Evolutionary conservation across 108 stramenopile genomes (phyloP), one percentile per base, ranked within the genome.

Genomic region (Aureococcus anophagefferens): DNA sequence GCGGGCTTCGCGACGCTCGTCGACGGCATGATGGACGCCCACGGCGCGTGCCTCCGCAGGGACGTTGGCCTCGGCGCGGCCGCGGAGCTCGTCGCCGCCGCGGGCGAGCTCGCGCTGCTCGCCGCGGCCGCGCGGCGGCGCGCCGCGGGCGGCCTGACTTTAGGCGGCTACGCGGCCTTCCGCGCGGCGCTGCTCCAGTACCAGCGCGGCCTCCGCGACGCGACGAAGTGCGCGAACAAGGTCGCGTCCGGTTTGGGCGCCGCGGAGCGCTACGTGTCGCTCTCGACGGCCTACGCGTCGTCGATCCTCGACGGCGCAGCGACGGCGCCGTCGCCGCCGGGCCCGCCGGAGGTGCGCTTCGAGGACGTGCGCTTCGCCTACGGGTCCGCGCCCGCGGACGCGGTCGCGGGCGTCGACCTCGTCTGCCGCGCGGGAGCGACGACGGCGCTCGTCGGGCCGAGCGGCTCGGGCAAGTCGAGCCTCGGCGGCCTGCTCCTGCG

Each of bases 401-500:
- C 71, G 62, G 46, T 77, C 40, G n/a, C 67, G 31, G 35, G 67
- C 62, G 29, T 74, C 33, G 30, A 59, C 30, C 30, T 78, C 16
- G 35, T 65, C 16, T 70, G 77, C 33, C 33, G n/a, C 21, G 51
- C 73, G 9, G 77, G 80, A 0, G 66, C 45, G 59, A 65, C 46
- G 15, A 66, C 65, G 25, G 78, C 76, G 29, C 66, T 82, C 63
- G 75, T 79, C 11, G 81, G 81, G 16, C n/a, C 35, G 29, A 68
- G 33, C 25, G 86, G 85, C 33, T 76, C 84, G 62, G 93, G 93
- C 4, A 94, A 93, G 69, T 71, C 69, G 28, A 90, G 90, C 15
- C 71, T 87, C 9, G 63, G 90, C 30, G 71, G 83, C 29, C 68
- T 90, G 0, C 0, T 90, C 0, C 51, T 84, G 62, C 76, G 89